Evolutionary conservation across 768 basidiomycete species (phyloP).

Genomic region (Trametes elegans): DNA sequence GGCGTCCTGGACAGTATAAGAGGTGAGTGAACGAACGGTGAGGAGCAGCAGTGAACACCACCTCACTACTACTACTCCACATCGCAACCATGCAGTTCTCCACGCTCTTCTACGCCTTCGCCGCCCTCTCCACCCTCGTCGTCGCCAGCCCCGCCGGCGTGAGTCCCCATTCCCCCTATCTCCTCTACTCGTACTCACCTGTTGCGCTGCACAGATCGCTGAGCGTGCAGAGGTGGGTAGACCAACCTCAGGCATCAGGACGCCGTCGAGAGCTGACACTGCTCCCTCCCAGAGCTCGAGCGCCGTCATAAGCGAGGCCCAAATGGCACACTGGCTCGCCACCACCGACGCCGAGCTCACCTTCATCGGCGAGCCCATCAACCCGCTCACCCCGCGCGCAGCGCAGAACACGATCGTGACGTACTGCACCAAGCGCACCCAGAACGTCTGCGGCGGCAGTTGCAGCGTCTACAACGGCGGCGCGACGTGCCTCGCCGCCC

Average conservation of each 20-base stretch:
- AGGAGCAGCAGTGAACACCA: not conserved
- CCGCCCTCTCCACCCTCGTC: not conserved
- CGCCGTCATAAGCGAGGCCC: not conserved
- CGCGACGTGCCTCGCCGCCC: slow-evolving; percentile 28
- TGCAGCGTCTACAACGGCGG: slow-evolving; percentile 35
- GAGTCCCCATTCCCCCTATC: not conserved
- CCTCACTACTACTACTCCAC: not conserved
- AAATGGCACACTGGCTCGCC: slow-evolving; percentile 14
- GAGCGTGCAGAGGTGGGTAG: not conserved
- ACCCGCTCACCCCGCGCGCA: slow-evolving; percentile 14
- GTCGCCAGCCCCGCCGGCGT: not conserved
- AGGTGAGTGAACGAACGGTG: not conserved
- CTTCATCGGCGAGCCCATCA: slow-evolving; percentile 21
- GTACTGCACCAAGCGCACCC: slow-evolving; percentile 27
- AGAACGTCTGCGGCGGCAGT: slow-evolving; percentile 30
- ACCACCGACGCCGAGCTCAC: no score
- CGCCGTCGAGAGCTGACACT: not conserved
- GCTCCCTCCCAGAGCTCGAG: not conserved
- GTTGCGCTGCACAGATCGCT: no score
- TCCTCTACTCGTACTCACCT: no score
- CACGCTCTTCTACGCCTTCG: not conserved
- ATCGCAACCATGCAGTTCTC: not conserved
- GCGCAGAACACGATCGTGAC: slow-evolving; percentile 27
- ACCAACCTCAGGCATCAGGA: not conserved
- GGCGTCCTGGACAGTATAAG: not conserved